A percentile compares a stretch with the other conserved stretches of the same genome.
These are phyloP conservation scores for Acer negundo DNA, from an alignment of 345 rosid species.

Conservation along the genomic window DNA sequence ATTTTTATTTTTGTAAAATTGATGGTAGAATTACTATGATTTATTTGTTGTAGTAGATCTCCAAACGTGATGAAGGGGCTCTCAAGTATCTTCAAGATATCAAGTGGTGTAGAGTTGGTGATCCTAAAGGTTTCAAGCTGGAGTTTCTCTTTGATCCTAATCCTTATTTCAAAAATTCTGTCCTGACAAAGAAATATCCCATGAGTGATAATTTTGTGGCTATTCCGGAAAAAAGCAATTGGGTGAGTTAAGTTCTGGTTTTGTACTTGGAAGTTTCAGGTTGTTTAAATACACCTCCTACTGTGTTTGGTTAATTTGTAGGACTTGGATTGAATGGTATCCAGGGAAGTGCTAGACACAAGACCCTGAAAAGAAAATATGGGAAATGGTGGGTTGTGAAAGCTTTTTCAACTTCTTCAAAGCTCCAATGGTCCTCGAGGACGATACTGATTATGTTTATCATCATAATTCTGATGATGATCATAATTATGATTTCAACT, in stretches of 20 bases:
- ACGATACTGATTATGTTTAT: too few species aligned
- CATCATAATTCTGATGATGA: too few species aligned
- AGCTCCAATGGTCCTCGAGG: slow-evolving; percentile 46
- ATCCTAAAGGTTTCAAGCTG: slow-evolving; percentile 94
- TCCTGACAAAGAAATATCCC: slow-evolving; percentile 86
- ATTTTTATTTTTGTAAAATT: too few species aligned
- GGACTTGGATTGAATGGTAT: slow-evolving; percentile 94
- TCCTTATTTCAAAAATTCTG: slow-evolving; percentile 80
- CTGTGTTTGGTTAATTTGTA: slow-evolving; percentile 3
- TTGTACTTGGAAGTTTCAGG: background rate
- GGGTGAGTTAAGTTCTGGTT: slow-evolving; percentile 47
- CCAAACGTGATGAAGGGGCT: slow-evolving; percentile 92
- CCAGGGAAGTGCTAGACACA: slow-evolving; percentile 90
- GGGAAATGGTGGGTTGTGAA: slow-evolving; percentile 82
- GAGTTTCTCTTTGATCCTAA: slow-evolving; percentile 86
- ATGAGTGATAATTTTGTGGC: slow-evolving; percentile 98
- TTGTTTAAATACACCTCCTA: background rate
- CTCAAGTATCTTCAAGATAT: slow-evolving; percentile 81
- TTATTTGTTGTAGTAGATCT: slow-evolving; percentile 44
- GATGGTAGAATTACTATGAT: background rate
- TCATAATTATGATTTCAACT: too few species aligned
- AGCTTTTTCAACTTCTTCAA: slow-evolving; percentile 93
- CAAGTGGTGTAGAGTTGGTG: slow-evolving; percentile 77
- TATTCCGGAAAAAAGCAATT: slow-evolving; percentile 84
- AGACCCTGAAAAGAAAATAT: slow-evolving; percentile 87